These are phyloP conservation scores for Mycena galericulata DNA, from an alignment of 768 basidiomycete genomes.

Conservation along the genomic window DNA sequence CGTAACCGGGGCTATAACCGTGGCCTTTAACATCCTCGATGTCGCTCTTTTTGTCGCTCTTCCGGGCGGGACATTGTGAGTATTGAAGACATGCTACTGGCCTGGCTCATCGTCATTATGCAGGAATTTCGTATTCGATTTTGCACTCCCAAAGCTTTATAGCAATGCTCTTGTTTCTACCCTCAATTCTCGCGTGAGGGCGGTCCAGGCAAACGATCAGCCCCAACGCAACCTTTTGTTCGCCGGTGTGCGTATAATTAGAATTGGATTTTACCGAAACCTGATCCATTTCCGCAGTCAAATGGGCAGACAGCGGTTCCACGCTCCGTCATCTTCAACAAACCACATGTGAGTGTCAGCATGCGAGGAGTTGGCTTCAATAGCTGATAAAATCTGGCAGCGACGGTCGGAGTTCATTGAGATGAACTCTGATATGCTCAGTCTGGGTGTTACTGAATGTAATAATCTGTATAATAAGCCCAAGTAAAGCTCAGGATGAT, in stretches of 20 bases:
- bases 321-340: not conserved
- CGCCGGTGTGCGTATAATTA: too few species aligned
- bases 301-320: not conserved
- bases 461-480: too few species aligned
- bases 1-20: not conserved
- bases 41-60: conserved; percentile 5
- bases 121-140: conserved; percentile 5
- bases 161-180: conserved; percentile 10
- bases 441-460: not conserved
- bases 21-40: conserved; percentile 3
- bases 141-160: not conserved
- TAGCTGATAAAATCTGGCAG: not conserved
- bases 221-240: too few species aligned
- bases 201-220: too few species aligned
- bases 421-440: not conserved
- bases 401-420: too few species aligned
- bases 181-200: not conserved
- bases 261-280: not conserved
- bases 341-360: not conserved
- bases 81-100: not conserved
- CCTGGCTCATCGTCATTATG: not conserved
- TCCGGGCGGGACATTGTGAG: conserved; percentile 4
- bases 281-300: not conserved
- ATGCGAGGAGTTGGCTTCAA: not conserved
- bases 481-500: too few species aligned